Evolutionary conservation across 257 asterid genomes (phyloP).

Genomic region (Rhazya stricta): DNA sequence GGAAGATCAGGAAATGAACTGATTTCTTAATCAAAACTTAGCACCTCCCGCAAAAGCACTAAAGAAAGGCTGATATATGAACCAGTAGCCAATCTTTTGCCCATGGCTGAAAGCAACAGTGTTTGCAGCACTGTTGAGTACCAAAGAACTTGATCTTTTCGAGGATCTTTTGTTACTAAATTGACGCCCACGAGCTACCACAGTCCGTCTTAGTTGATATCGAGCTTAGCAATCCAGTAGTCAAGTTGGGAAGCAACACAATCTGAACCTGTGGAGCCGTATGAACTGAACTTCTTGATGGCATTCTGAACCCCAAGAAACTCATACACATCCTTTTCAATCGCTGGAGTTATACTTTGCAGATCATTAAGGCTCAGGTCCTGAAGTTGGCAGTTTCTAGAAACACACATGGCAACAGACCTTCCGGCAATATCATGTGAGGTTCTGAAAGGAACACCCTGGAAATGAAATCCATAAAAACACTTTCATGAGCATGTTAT

Average conservation of each 20-base stretch:
- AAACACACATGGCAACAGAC: conserved; percentile 74
- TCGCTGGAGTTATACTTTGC: conserved; percentile 46
- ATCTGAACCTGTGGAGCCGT: conserved; percentile 93
- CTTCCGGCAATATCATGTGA: conserved; percentile 92
- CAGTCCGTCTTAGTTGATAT: conserved; percentile 22
- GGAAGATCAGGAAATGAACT: not conserved
- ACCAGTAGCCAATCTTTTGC: not conserved
- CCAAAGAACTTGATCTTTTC: not conserved
- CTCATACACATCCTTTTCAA: conserved; percentile 72
- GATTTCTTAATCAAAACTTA: not conserved
- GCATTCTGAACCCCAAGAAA: conserved; percentile 87
- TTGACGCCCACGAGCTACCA: not conserved
- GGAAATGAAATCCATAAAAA: conserved; percentile 15
- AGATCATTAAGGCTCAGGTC: conserved; percentile 65
- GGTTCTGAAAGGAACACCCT: conserved; percentile 94
- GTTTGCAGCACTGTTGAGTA: not conserved
- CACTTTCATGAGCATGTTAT: not conserved
- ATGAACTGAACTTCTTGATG: conserved; percentile 75
- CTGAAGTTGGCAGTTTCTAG: conserved; percentile 55
- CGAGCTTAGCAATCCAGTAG: conserved; percentile 63
- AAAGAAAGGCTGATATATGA: not conserved
- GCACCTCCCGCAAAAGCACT: not conserved
- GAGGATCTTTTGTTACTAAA: not conserved
- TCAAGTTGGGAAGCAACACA: conserved; percentile 82
- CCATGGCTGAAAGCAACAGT: not conserved